A percentile compares a stretch with the other conserved stretches of the same genome.
Conservation (phyloP, 2,329 filamentous ascomycete species). For the Colletotrichum zoysiae region DNA sequence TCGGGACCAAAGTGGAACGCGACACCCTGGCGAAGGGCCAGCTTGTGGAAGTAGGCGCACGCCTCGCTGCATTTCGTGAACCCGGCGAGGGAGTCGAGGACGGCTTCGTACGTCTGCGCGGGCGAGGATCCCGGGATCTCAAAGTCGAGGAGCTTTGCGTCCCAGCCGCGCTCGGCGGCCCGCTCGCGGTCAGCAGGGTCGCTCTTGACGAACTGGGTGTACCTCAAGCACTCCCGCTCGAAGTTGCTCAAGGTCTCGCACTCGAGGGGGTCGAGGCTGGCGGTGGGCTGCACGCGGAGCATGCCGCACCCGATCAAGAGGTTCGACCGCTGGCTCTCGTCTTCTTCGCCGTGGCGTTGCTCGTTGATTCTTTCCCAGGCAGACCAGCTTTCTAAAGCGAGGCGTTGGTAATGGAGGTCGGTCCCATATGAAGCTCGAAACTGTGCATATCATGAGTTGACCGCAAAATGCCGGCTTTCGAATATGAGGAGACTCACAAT, state of each 20-base stretch:
- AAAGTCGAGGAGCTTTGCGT: constrained; percentile 45
- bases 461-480: neutral
- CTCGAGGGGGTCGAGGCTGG: constrained; percentile 43
- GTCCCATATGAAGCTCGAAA: constrained; percentile 46
- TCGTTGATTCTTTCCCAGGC: constrained; percentile 44
- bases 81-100: constrained; percentile 45
- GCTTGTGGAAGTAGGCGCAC: constrained; percentile 42
- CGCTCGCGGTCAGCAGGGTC: constrained; percentile 40
- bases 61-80: constrained; percentile 45
- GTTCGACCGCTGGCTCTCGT: constrained; percentile 20
- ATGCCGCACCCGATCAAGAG: constrained; percentile 45
- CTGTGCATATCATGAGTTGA: constrained; percentile 21
- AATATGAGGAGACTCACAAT: constrained; percentile 38
- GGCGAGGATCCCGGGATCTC: constrained; percentile 41
- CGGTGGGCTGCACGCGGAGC: constrained; percentile 46
- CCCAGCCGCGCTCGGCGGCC: constrained; percentile 43
- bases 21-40: constrained; percentile 46
- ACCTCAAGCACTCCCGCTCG: constrained; percentile 44
- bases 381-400: constrained; percentile 45
- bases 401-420: constrained; percentile 46
- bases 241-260: constrained; percentile 46
- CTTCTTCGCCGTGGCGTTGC: constrained; percentile 1
- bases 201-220: constrained; percentile 46
- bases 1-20: constrained; percentile 46
- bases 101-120: constrained; percentile 43